phyloP scores from a whole-genome alignment of 2,329 filamentous ascomycete genomes.

The Cytospora leucostoma region DNA sequence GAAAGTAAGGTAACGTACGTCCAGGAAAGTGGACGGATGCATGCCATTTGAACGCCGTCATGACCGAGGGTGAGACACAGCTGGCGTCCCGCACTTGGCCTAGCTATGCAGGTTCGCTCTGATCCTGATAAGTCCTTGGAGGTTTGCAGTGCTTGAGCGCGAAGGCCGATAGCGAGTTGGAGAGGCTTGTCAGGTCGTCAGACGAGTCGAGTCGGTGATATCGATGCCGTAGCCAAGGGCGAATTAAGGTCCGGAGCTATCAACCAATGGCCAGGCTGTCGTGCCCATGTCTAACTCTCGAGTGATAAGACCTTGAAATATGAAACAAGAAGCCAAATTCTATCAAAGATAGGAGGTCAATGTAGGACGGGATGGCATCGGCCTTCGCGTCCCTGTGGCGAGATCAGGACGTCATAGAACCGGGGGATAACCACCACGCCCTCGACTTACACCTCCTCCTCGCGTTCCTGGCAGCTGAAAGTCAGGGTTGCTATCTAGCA shows the following conservation, averaged over 20 bases:
- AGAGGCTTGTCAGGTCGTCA: neutral
- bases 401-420: neutral
- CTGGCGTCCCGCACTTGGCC: constrained; percentile 2
- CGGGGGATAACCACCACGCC: constrained; percentile 16
- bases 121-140: neutral
- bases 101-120: neutral
- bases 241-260: constrained; percentile 14
- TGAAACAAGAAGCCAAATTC: constrained; percentile 17
- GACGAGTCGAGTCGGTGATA: constrained; percentile 24
- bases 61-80: constrained; percentile 9
- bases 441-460: constrained; percentile 33
- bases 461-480: constrained; percentile 66
- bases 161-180: neutral
- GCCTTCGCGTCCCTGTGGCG: neutral
- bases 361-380: neutral
- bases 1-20: constrained; percentile 2
- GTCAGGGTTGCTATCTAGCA: constrained; percentile 81
- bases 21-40: constrained; percentile 5
- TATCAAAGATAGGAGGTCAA: constrained; percentile 14
- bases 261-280: neutral
- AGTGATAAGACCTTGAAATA: constrained; percentile 16
- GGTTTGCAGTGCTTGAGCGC: constrained; percentile 6
- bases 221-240: constrained; percentile 23
- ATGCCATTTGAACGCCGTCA: constrained; percentile 10
- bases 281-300: neutral